These are phyloP conservation scores for Neofusicoccum laricinum DNA, from an alignment of 2,329 filamentous ascomycete genomes.

Conservation along the genomic window DNA sequence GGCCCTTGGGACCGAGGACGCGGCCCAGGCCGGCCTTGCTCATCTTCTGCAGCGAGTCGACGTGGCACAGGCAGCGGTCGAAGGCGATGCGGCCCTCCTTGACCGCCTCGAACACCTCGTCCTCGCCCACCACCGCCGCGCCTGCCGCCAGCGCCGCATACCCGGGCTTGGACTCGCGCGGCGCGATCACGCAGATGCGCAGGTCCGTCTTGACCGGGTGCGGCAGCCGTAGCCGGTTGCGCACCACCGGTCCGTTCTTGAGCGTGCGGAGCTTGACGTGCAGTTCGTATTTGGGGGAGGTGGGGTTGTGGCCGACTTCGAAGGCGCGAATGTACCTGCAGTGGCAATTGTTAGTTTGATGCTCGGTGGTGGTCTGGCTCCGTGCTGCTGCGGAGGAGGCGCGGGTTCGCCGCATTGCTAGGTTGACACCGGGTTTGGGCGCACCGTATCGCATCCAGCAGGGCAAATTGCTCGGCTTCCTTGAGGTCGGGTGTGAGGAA, in stretches of 20 bases:
- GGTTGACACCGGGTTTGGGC: constrained; percentile 23
- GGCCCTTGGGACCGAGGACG: constrained; percentile 79
- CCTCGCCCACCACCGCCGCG: constrained; percentile 79
- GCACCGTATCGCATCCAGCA: constrained; percentile 91
- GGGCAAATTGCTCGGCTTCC: constrained; percentile 68
- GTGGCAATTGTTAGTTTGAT: constrained; percentile 13
- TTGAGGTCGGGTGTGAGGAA: constrained; percentile 64
- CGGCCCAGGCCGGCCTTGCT: constrained; percentile 77
- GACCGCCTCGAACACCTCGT: constrained; percentile 78
- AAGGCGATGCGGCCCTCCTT: constrained; percentile 77
- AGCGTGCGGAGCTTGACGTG: constrained; percentile 77
- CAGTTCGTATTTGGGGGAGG: constrained; percentile 81
- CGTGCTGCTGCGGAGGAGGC: not conserved
- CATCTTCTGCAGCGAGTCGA: constrained; percentile 71
- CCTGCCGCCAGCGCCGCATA: constrained; percentile 73
- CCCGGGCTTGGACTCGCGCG: constrained; percentile 72
- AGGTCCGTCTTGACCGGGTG: constrained; percentile 86
- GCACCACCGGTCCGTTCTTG: constrained; percentile 82
- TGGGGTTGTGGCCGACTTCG: constrained; percentile 79
- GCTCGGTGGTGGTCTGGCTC: not conserved
- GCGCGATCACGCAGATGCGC: constrained; percentile 85
- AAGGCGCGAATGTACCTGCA: constrained; percentile 82
- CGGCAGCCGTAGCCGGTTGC: constrained; percentile 83
- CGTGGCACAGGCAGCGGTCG: constrained; percentile 84
- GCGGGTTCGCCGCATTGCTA: not conserved